phyloP scores from a whole-genome alignment of 768 basidiomycete species.

The Lentinula boryana region DNA sequence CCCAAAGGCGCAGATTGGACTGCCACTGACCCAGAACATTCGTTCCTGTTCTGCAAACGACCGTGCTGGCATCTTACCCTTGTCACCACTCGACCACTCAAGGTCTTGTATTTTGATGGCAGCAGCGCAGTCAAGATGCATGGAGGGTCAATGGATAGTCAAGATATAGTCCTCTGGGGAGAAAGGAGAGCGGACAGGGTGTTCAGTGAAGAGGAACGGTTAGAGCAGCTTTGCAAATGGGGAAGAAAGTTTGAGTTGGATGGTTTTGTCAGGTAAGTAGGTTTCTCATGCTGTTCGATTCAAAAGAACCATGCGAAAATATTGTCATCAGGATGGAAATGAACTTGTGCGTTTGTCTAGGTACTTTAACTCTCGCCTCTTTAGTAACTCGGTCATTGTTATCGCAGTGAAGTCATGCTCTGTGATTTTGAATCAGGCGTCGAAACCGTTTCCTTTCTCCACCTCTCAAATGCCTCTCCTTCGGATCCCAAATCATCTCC shows the following conservation, averaged over 20 bases:
- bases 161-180: conserved; percentile 44
- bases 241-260: conserved; percentile 34
- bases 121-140: conserved; percentile 38
- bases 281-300: neutral
- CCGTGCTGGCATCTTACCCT: conserved; percentile 32
- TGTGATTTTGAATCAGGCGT: conserved; percentile 40
- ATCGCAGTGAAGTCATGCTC: conserved; percentile 38
- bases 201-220: conserved; percentile 25
- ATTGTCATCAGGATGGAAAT: conserved; percentile 34
- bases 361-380: neutral
- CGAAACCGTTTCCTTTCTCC: conserved; percentile 31
- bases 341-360: conserved; percentile 32
- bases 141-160: conserved; percentile 36
- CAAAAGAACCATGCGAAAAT: conserved; percentile 9
- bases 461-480: conserved; percentile 16
- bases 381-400: neutral
- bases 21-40: conserved; percentile 17
- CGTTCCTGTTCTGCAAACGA: conserved; percentile 28
- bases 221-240: conserved; percentile 36
- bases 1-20: conserved; percentile 14
- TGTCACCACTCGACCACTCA: conserved; percentile 30
- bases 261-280: conserved; percentile 36
- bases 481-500: neutral
- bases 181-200: conserved; percentile 12
- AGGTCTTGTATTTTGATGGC: conserved; percentile 48